phyloP scores from a whole-genome alignment of 129 eudicot species.

The Flaveria bidentis region DNA sequence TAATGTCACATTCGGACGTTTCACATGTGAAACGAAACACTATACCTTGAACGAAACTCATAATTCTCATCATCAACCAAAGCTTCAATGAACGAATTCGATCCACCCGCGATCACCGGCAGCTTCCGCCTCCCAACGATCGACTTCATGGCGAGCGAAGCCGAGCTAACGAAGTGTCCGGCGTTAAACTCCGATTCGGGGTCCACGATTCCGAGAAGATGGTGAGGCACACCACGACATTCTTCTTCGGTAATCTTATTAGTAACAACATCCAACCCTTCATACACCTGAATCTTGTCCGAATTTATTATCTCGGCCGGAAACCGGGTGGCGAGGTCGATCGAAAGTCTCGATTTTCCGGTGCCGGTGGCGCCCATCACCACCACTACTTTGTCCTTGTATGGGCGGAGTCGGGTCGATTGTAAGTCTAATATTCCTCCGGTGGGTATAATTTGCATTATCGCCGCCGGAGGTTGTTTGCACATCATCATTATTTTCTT shows the following conservation, averaged over 20 bases:
- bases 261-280: conserved; percentile 72
- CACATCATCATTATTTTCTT: conserved; percentile 50
- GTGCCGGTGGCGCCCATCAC: conserved; percentile 92
- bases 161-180: conserved; percentile 50
- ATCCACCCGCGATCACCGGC: conserved; percentile 88
- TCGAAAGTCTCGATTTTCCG: conserved; percentile 79
- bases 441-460: conserved; percentile 38
- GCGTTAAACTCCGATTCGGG: conserved; percentile 62
- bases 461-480: conserved; percentile 35
- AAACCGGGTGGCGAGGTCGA: conserved; percentile 66
- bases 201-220: conserved; percentile 69
- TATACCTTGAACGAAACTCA: conserved; percentile 51
- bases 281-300: conserved; percentile 78
- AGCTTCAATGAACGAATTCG: conserved; percentile 79
- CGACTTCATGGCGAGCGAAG: conserved; percentile 55
- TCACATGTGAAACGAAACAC: neutral
- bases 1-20: no score
- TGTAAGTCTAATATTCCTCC: conserved; percentile 34
- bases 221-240: conserved; percentile 67
- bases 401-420: conserved; percentile 31
- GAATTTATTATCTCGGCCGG: conserved; percentile 73
- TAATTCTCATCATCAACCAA: conserved; percentile 47
- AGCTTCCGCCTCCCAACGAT: conserved; percentile 56
- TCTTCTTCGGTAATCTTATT: conserved; percentile 72
- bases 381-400: conserved; percentile 65